phyloP scores from a whole-genome alignment of 2,329 filamentous ascomycete species.

The Fusarium sambucinum region DNA sequence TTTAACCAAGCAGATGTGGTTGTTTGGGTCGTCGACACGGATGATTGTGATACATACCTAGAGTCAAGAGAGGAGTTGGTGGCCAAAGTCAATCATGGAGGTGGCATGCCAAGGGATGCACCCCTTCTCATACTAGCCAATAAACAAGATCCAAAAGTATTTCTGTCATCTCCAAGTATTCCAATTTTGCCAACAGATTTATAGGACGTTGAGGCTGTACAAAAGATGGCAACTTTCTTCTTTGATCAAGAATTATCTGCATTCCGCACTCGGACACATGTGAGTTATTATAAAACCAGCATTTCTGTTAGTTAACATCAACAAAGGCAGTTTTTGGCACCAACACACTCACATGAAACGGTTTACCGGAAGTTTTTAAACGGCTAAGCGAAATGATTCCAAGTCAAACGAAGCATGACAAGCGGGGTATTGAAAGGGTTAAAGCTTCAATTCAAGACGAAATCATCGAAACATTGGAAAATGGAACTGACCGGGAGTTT shows the following conservation, averaged over 20 bases:
- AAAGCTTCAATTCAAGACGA: not conserved
- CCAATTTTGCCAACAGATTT: rapidly evolving
- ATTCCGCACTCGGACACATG: not conserved
- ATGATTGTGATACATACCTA: not conserved
- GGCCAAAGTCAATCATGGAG: not conserved
- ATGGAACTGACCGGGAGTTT: too few species aligned
- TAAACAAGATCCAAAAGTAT: not conserved
- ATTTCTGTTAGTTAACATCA: not conserved
- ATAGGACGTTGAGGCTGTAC: not conserved
- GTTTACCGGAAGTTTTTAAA: not conserved
- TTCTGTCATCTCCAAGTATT: rapidly evolving
- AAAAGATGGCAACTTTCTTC: not conserved
- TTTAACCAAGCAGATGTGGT: not conserved
- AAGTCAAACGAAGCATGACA: not conserved
- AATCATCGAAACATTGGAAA: not conserved
- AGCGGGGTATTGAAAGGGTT: not conserved
- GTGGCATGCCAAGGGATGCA: not conserved
- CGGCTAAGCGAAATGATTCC: not conserved
- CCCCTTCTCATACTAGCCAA: slow-evolving; percentile 7
- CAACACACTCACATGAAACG: not conserved
- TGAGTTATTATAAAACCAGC: not conserved
- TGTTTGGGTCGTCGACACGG: slow-evolving; percentile 1
- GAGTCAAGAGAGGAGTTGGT: slow-evolving; percentile 12
- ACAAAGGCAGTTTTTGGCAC: not conserved
- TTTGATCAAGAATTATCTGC: not conserved